Evolutionary conservation across 2,329 filamentous ascomycete genomes (phyloP).

Genomic region (Lecanosticta acicola): DNA sequence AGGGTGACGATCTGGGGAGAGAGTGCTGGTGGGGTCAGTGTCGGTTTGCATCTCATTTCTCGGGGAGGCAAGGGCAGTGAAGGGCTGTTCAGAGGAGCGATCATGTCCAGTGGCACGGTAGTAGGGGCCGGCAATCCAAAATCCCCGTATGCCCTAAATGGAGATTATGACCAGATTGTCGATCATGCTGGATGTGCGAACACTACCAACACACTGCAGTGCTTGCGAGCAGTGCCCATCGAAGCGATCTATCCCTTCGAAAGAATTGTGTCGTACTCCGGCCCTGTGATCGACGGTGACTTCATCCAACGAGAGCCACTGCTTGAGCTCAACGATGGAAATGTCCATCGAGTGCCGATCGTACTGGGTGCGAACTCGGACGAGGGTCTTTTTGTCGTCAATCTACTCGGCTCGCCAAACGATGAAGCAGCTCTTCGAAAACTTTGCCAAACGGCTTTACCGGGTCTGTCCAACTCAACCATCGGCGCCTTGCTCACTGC

Average conservation of each 20-base stretch:
- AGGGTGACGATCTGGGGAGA: slow-evolving; percentile 21
- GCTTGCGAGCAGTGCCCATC: slow-evolving; percentile 26
- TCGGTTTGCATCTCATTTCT: too few relatives aligned
- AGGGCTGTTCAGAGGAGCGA: too few relatives aligned
- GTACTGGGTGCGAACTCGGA: slow-evolving; percentile 73
- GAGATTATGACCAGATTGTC: too few relatives aligned
- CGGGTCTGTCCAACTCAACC: too few relatives aligned
- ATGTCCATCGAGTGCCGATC: slow-evolving; percentile 56
- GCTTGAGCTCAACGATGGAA: slow-evolving; percentile 51
- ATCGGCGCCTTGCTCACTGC: too few relatives aligned
- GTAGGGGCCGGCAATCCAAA: too few relatives aligned
- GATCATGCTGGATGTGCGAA: not conserved
- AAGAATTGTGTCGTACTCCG: slow-evolving; percentile 66
- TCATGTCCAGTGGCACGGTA: too few relatives aligned
- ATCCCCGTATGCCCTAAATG: too few relatives aligned
- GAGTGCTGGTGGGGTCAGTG: slow-evolving; percentile 43
- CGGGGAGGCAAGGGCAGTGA: too few relatives aligned
- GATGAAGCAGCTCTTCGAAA: too few relatives aligned
- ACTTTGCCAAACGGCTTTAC: too few relatives aligned
- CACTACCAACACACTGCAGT: not conserved
- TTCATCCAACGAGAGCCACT: slow-evolving; percentile 43
- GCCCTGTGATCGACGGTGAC: slow-evolving; percentile 55
- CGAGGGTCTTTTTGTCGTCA: slow-evolving; percentile 64
- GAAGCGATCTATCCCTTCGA: slow-evolving; percentile 62
- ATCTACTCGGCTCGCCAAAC: slow-evolving; percentile 57